A percentile compares a stretch with the other conserved stretches of the same genome.
phyloP scores from a whole-genome alignment of 2,329 filamentous ascomycete genomes.

The Graphilbum sp. region DNA sequence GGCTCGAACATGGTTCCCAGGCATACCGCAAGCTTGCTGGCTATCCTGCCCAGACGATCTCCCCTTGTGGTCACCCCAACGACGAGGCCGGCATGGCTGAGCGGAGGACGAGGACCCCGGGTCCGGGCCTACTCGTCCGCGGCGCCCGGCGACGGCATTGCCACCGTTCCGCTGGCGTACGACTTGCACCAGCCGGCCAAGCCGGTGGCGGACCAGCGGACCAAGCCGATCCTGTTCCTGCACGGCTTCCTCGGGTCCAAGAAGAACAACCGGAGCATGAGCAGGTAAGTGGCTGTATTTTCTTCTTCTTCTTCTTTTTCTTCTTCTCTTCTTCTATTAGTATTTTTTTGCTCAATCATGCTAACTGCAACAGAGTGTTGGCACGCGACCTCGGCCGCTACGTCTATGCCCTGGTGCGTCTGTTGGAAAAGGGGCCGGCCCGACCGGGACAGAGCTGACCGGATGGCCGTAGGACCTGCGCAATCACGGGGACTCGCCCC shows the following conservation, averaged over 20 bases:
- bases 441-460: background rate
- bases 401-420: slow-evolving; percentile 62
- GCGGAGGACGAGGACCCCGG: no score
- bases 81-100: no score
- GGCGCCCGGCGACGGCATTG: no score
- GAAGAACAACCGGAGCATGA: slow-evolving; percentile 86
- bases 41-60: no score
- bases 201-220: slow-evolving; percentile 22
- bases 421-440: background rate
- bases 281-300: slow-evolving; percentile 50
- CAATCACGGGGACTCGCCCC: slow-evolving; percentile 85
- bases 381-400: slow-evolving; percentile 65
- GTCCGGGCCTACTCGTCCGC: no score
- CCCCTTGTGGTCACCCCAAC: no score
- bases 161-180: slow-evolving; percentile 33
- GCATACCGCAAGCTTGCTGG: no score
- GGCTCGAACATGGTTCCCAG: no score
- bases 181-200: slow-evolving; percentile 48
- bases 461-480: slow-evolving; percentile 51
- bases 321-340: no score
- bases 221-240: slow-evolving; percentile 63
- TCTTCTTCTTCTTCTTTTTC: background rate
- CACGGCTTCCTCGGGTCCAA: slow-evolving; percentile 92
- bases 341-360: background rate
- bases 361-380: slow-evolving; percentile 40